Base-by-base conservation (phyloP, 208 protist genomes). In the Herpetomonas samuelpessoai region DNA sequence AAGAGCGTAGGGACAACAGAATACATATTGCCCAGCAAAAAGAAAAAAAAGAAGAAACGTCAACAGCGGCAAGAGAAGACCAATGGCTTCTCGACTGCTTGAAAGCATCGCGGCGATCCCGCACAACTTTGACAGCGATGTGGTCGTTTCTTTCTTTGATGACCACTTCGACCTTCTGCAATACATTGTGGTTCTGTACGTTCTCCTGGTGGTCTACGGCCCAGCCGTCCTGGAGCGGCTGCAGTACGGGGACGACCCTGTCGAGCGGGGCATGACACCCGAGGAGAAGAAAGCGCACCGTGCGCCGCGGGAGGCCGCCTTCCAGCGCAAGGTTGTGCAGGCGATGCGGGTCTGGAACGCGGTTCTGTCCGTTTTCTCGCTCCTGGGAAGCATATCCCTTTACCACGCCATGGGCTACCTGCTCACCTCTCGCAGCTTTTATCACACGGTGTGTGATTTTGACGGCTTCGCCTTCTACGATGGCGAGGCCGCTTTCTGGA, bases 331-430 rank as follows among this genome's bases (percentile, higher is more conserved):
- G 35, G 35, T 41, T 6, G 35, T 41, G 35, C 14, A 41, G 9
- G 35, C 35, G 35, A 71, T 85, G 44, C 63, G 74, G 7, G 24
- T 71, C 44, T 96, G 86, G 91, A 94, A 93, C 55, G 55, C 82
- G 21, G 21, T 78, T 3, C 60, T 94, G 21, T 72, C 81, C 12
- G 48, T 71, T 16, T 94, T 93, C 60, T 93, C 83, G 19, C 67
- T 84, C 2, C 44, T 60, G 6, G 83, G 85, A 26, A 64, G 70
- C 25, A 58, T 81, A n/a, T 54, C 70, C 60, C 76, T 62, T 31
- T 59, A 81, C 25, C 73, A 68, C 28, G 63, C 71, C 45, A 57
- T 76, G 19, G n/a, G 49, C 12, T 77, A 39, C 58, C 54, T 68
- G n/a, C 28, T 41, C 28, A 55, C 48, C 30, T 72, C 45, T 50